Base-by-base conservation (phyloP, 1,284 basidiomycete genomes). In the Microbotryum lychnidis-dioicae region DNA sequence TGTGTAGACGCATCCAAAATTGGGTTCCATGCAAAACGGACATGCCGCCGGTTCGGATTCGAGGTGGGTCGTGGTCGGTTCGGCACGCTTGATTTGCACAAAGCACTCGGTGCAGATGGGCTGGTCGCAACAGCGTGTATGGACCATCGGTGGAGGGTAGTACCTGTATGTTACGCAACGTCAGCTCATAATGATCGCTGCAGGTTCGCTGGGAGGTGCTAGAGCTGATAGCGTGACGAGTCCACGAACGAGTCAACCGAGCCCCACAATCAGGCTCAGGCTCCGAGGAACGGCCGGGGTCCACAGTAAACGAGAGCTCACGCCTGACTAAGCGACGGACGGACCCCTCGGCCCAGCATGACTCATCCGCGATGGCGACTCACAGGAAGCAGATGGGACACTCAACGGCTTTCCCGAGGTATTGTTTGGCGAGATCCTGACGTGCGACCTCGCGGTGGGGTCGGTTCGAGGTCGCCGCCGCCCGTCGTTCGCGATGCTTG, bases 331-430 rank as follows among this genome's bases (percentile, higher is more conserved):
- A 9, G 37, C 37, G 37, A 42, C 37, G 37, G 37, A 31, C 31
- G 31, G 12, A 12, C 14, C 12, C 37, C 37, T 42, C 14, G 37
- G 37, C 37, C 4, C 16, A 18, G 12, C 5, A 42, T 42, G 37
- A 14, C 16, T 42, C 2, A 42, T 47, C 14, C 12, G 8, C 18
- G 6, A 20, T 3, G 20, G 60, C 52, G 51, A 84, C 90, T 75
- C 71, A 96, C 93, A 98, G 80, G 78, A 98, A 97, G 77, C 94
- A 98, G 70, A 98, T 97, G n/a, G 94, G 94, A 79, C 94, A 98
- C 76, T 98, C 96, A 47, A 87, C 79, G n/a, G 91, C 89, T 50
- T 84, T 84, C 6, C 31, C 46, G 67, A 83, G 79, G 77, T 96
- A 97, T 52, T 91, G 80, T 64, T 83, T 52, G 6, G 67, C 67